Percentiles rank a stretch among this genome's conserved stretches.
Conservation (phyloP, 164 flowering plant genomes). For the Nelumbo lutea region DNA sequence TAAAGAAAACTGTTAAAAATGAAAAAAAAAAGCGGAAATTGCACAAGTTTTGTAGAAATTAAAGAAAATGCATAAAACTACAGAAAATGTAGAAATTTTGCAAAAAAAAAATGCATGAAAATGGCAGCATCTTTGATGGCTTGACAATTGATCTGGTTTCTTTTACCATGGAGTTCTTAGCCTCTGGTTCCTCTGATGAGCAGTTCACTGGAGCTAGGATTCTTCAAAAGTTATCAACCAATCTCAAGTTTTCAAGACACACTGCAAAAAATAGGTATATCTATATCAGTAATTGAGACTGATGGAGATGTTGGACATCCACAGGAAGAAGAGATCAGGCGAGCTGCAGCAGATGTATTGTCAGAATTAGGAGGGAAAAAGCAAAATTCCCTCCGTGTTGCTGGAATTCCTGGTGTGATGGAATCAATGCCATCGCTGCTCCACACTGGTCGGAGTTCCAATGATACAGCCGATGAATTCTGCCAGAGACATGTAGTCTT, state of each 20-base stretch:
- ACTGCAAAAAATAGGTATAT: slow-evolving; percentile 74
- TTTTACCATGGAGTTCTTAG: slow-evolving; percentile 71
- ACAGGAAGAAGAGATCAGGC: slow-evolving; percentile 70
- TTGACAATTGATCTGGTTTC: slow-evolving; percentile 85
- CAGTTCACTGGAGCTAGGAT: slow-evolving; percentile 71
- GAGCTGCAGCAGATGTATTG: slow-evolving; percentile 69
- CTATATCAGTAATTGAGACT: slow-evolving; percentile 57
- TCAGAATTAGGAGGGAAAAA: slow-evolving; percentile 70
- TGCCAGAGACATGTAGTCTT: slow-evolving; percentile 38
- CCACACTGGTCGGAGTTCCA: slow-evolving; percentile 33
- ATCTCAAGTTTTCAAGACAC: slow-evolving; percentile 55
- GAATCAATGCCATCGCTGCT: slow-evolving; percentile 87
- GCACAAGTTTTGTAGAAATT: too few relatives aligned
- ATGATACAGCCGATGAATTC: slow-evolving; percentile 50
- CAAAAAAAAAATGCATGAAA: background rate
- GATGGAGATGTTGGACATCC: slow-evolving; percentile 82
- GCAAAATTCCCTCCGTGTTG: slow-evolving; percentile 21
- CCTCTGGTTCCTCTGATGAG: slow-evolving; percentile 68
- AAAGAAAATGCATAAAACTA: too few relatives aligned
- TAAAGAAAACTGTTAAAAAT: too few relatives aligned
- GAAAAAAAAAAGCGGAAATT: too few relatives aligned
- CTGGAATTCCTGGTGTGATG: slow-evolving; percentile 90
- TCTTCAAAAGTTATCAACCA: slow-evolving; percentile 41
- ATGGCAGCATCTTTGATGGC: slow-evolving; percentile 93
- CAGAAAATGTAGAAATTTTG: too few relatives aligned